Evolutionary conservation across 441 rosid species (phyloP), one percentile per base, ranked within the genome.

Genomic region (Arabidopsis hybrid): DNA sequence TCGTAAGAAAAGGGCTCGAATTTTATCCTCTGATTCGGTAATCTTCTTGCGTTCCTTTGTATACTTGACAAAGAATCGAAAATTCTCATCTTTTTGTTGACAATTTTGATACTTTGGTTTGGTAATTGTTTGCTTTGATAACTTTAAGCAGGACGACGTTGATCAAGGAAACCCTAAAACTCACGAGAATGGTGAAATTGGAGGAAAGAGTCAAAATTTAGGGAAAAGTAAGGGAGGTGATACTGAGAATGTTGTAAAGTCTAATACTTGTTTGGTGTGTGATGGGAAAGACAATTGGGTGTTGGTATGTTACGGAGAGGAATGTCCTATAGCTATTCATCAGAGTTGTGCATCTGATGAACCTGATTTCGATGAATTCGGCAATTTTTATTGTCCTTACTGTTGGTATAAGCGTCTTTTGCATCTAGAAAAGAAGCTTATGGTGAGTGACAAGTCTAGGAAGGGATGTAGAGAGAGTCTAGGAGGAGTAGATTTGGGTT

Each of bases 351-450:
- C 57, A 58, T 51, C 38, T 40, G 12, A 14, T 58, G 74, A 74
- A 45, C 83, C 84, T 13, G 59, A 66, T 34, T 78, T 80, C 29
- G 87, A 88, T 74, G 81, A 78, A 2, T 47, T 31, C 32, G 93
- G 89, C 0, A 81, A 79, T 8, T 85, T 86, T 75, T 84, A 75
- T 18, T 85, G 95, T 59, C 87, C 90, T 13, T 86, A 88, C 21
- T 88, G 93, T 78, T 79, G 83, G 78, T 85, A 88, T 78, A 88
- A 84, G 71, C 68, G 71, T 67, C 61, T 70, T 8, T 9, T 36
- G 59, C 72, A 69, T 42, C 56, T 83, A 79, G 55, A 68, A 39
- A 55, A 62, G 60, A 80, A 83, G 81, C 84, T 78, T 61, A 63
- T 67, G 77, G 65, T 59, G 69, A 79, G 66, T 6, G 82, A 83